These are phyloP conservation scores for Eucalyptus polybractea DNA, from an alignment of 345 rosid species.

Conservation along the genomic window DNA sequence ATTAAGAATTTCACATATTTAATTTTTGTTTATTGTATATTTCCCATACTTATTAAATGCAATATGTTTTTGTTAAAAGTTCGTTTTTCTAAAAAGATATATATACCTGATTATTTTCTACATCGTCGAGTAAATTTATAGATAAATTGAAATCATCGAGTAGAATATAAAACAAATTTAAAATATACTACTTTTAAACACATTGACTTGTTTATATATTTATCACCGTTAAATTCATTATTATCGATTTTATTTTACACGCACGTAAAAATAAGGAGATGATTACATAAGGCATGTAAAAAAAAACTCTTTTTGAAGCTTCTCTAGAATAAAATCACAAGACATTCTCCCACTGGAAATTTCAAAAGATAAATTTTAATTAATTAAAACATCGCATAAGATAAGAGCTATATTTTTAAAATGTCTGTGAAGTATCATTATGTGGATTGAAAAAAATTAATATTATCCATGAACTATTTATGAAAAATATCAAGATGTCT, in stretches of 20 bases:
- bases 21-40: neutral
- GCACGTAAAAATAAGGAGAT: neutral
- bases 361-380: neutral
- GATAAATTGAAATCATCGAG: accelerated
- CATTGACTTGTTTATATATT: too few relatives aligned
- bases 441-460: neutral
- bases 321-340: too few relatives aligned
- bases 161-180: neutral
- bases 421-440: neutral
- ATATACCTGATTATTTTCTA: neutral
- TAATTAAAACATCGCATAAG: neutral
- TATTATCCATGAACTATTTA: neutral
- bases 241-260: too few relatives aligned
- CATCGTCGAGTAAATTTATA: neutral
- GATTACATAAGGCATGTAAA: neutral
- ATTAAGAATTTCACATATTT: neutral
- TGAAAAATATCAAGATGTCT: neutral
- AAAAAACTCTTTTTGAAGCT: too few relatives aligned
- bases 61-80: neutral
- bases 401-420: too few relatives aligned
- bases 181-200: neutral
- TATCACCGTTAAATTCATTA: too few relatives aligned
- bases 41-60: neutral
- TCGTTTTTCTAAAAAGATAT: too few relatives aligned
- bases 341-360: neutral